Base-by-base conservation (phyloP, 345 rosid species). In the Excoecaria agallocha region DNA sequence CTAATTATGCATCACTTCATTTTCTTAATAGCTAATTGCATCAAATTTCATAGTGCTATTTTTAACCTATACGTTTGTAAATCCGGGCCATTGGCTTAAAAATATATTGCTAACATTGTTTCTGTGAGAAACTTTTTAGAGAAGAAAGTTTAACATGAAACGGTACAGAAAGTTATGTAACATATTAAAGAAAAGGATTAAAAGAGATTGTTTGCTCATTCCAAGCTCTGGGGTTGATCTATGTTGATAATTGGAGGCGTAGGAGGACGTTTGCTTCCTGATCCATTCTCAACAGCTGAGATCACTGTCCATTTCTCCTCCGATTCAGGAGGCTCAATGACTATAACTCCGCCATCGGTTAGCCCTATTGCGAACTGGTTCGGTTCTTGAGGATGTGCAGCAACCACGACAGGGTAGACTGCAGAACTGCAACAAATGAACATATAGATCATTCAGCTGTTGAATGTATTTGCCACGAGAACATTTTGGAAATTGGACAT, bases 381-480 rank as follows among this genome's bases (percentile, higher is more conserved):
- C 22, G 91, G 86, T 65, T 92, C 93, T 65, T 84, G 91, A 3
- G 95, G 93, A 54, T 90, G 93, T 67, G 95, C 79, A 4, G 97
- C 84, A 51, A 87, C 81, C 39, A 86, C 93, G 5, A 86, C 60
- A 0, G 93, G 95, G 69, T 82, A 77, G 66, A 75, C 60, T 8
- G 73, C 72, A 25, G 71, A 70, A 15, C 79, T 70, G 75, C 41
- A 63, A 51, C 19, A 52, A 62, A 70, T 25, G 61, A 52, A 54
- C 13, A 16, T 19, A 73, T 61, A 3, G 38, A 73, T 35, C 61
- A 73, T 48, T 5, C 38, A 20, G 22, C 41, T 38, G 19, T 10
- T 12, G 62, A 43, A 51, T 56, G 6, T 37, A 41, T 41, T 1
- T 30, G 30, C 30, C 30, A 30, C 7, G 15, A 70, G 3, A 52